Conservation (phyloP, 352 stramenopile species). For the Albugo candida region DNA sequence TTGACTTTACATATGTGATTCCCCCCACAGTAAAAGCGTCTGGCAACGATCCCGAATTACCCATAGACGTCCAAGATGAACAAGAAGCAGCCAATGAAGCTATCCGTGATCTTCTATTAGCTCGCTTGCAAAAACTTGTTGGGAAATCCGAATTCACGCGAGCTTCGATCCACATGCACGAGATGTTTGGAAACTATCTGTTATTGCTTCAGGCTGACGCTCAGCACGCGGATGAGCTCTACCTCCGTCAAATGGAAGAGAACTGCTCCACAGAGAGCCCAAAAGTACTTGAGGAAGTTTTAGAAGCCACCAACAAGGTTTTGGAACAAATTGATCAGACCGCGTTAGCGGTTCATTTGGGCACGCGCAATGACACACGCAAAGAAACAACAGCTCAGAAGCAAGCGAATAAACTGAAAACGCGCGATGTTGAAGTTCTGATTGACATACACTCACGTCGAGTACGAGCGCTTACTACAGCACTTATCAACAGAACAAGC, state of each 20-base stretch:
- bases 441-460: conserved; percentile 45
- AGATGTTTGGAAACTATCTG: conserved; percentile 17
- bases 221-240: conserved; percentile 34
- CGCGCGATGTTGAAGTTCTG: conserved; percentile 43
- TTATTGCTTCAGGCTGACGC: conserved; percentile 39
- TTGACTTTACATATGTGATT: conserved; percentile 57
- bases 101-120: conserved; percentile 48
- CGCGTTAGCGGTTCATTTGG: conserved; percentile 53
- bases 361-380: conserved; percentile 28
- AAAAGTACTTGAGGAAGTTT: conserved; percentile 17
- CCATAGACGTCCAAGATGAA: conserved; percentile 50
- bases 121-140: conserved; percentile 37
- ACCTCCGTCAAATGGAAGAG: too few relatives aligned
- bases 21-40: conserved; percentile 42
- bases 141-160: conserved; percentile 43
- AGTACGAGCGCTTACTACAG: conserved; percentile 27
- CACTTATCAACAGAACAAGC: too few relatives aligned
- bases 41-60: conserved; percentile 22
- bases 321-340: conserved; percentile 37
- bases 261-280: conserved; percentile 12
- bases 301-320: conserved; percentile 32
- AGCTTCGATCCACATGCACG: conserved; percentile 25
- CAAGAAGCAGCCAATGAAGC: conserved; percentile 43
- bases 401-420: conserved; percentile 60
- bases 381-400: conserved; percentile 16